Evolutionary conservation across 1,284 basidiomycete genomes (phyloP).

Genomic region (Bjerkandera adusta): DNA sequence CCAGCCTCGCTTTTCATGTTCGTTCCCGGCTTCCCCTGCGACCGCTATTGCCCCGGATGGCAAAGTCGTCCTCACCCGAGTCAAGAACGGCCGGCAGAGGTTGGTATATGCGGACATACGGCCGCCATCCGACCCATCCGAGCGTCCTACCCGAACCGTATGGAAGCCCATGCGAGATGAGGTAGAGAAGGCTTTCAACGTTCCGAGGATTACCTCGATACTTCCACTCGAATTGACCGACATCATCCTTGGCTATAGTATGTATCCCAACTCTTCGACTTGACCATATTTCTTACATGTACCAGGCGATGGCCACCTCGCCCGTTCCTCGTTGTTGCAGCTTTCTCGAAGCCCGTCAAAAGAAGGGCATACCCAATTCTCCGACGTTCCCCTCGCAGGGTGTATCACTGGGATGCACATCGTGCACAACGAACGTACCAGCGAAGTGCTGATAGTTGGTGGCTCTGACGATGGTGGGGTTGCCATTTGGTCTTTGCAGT

Average conservation of each 20-base stretch:
- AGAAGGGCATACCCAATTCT: slow-evolving; percentile 33
- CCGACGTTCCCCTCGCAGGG: slow-evolving; percentile 46
- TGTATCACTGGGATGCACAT: slow-evolving; percentile 50
- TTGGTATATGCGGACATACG: no score
- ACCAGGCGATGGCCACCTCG: slow-evolving; percentile 58
- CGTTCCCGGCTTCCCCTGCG: slow-evolving; percentile 15
- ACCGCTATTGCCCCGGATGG: slow-evolving; percentile 17
- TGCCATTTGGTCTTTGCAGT: slow-evolving; percentile 68
- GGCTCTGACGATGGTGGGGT: slow-evolving; percentile 76
- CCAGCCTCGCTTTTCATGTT: slow-evolving; percentile 13
- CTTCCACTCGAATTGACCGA: slow-evolving; percentile 56
- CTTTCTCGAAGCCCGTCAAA: slow-evolving; percentile 26
- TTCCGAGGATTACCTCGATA: slow-evolving; percentile 39
- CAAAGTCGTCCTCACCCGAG: slow-evolving; percentile 20
- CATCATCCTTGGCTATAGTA: slow-evolving; percentile 63
- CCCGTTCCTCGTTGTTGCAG: slow-evolving; percentile 39
- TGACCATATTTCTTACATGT: no score
- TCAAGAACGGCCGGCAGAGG: slow-evolving; percentile 22
- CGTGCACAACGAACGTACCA: slow-evolving; percentile 52
- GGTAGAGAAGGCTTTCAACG: slow-evolving; percentile 4
- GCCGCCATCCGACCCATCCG: background rate
- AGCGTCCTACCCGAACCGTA: slow-evolving; percentile 13
- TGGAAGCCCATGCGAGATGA: slow-evolving; percentile 27
- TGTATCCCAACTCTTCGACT: slow-evolving; percentile 22
- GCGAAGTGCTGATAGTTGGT: slow-evolving; percentile 60